These are phyloP conservation scores for Candida neerlandica DNA, from an alignment of 1,139 yeast species.

Conservation along the genomic window DNA sequence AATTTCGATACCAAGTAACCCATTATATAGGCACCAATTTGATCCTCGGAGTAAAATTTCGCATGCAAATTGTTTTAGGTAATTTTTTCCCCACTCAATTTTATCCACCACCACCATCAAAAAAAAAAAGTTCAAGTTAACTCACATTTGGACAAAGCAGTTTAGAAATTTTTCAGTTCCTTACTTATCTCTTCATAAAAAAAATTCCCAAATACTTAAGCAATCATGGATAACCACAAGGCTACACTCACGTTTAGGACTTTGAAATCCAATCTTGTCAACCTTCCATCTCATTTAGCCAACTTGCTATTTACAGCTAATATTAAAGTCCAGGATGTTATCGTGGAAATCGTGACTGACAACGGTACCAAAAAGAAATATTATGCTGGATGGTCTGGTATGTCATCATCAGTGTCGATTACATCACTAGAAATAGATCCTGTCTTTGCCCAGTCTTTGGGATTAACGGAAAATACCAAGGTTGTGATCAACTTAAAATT, in stretches of 20 bases:
- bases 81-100: slow-evolving; percentile 1
- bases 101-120: background rate
- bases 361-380: slow-evolving; percentile 23
- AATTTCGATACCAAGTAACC: no score
- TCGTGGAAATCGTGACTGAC: slow-evolving; percentile 46
- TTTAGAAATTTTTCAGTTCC: slow-evolving; percentile 3
- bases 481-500: slow-evolving; percentile 47
- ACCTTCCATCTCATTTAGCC: slow-evolving; percentile 56
- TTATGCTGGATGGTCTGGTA: slow-evolving; percentile 88
- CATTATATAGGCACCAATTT: background rate
- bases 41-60: slow-evolving; percentile 2
- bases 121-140: background rate
- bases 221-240: slow-evolving; percentile 41
- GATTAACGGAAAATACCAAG: slow-evolving; percentile 43
- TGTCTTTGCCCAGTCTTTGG: slow-evolving; percentile 49
- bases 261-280: slow-evolving; percentile 56
- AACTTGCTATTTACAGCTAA: slow-evolving; percentile 54
- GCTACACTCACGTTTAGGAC: slow-evolving; percentile 34
- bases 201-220: background rate
- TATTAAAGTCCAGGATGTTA: slow-evolving; percentile 61
- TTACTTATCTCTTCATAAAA: background rate
- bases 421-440: slow-evolving; percentile 45
- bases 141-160: background rate
- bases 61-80: background rate
- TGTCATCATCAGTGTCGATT: slow-evolving; percentile 34